Evolutionary conservation across 805 yeast species (phyloP).

Genomic region (Sugiyamaella qingdaonensis): DNA sequence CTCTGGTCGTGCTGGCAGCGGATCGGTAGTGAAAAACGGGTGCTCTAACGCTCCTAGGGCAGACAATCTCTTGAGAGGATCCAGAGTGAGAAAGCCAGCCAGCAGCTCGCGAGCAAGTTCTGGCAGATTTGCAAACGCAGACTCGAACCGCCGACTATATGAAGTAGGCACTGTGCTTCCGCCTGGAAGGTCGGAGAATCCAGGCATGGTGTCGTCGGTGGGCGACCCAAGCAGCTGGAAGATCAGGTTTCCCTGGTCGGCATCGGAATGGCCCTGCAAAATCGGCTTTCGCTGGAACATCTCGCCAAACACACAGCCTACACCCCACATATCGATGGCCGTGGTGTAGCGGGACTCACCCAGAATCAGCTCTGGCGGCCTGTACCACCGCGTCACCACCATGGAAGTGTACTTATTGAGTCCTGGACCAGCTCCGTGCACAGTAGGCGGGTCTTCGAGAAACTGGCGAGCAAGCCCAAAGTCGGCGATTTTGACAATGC

Average conservation of each 20-base stretch:
- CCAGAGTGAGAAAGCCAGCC: constrained; percentile 56
- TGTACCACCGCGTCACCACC: constrained; percentile 96
- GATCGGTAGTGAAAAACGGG: constrained; percentile 61
- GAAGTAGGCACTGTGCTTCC: constrained; percentile 24
- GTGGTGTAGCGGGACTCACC: constrained; percentile 87
- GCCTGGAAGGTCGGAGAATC: constrained; percentile 53
- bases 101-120: constrained; percentile 39
- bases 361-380: constrained; percentile 89
- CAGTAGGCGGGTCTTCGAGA: constrained; percentile 56
- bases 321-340: constrained; percentile 97
- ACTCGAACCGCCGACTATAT: constrained; percentile 39
- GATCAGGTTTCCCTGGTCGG: constrained; percentile 80
- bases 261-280: constrained; percentile 76
- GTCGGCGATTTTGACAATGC: constrained; percentile 86
- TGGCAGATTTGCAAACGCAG: constrained; percentile 30
- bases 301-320: constrained; percentile 94
- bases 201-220: constrained; percentile 54
- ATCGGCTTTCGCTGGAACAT: constrained; percentile 78
- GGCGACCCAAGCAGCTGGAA: constrained; percentile 85
- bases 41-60: constrained; percentile 75
- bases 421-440: constrained; percentile 43
- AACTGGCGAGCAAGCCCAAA: constrained; percentile 86
- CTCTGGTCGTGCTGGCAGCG: constrained; percentile 53
- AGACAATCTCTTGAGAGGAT: constrained; percentile 70
- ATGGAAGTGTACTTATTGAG: constrained; percentile 48